A percentile compares a stretch with the other conserved stretches of the same genome.
These are phyloP conservation scores for Tulasnella sp. DNA, from an alignment of 768 basidiomycete species.

Conservation along the genomic window DNA sequence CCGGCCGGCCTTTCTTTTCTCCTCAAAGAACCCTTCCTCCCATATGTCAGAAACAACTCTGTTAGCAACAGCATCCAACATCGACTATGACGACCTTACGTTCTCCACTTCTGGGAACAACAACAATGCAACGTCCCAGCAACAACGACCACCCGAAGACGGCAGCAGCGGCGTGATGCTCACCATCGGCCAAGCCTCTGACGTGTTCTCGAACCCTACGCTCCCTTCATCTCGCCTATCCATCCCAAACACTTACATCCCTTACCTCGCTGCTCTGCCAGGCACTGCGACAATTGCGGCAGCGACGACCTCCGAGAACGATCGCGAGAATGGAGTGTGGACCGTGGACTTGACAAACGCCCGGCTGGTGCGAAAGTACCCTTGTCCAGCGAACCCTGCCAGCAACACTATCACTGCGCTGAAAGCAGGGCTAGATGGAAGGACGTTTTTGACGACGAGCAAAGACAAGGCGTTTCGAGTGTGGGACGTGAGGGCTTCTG, in stretches of 20 bases:
- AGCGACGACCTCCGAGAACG: neutral
- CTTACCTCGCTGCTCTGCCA: conserved; percentile 1
- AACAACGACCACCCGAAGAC: neutral
- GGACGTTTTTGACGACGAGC: conserved; percentile 62
- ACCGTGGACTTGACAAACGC: conserved; percentile 20
- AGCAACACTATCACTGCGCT: neutral
- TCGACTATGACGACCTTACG: conserved; percentile 9
- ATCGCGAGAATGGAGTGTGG: neutral
- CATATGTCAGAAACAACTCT: conserved; percentile 8
- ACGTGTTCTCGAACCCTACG: neutral
- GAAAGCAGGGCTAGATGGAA: conserved; percentile 3
- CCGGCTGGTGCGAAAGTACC: neutral
- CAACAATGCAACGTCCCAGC: neutral
- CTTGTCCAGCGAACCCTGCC: conserved; percentile 8
- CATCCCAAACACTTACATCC: conserved; percentile 16
- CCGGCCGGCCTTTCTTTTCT: neutral
- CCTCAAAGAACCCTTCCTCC: neutral
- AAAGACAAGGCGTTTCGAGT: conserved; percentile 70
- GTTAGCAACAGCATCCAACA: conserved; percentile 9
- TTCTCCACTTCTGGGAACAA: neutral
- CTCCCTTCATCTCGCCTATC: conserved; percentile 1
- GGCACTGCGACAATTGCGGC: conserved; percentile 1
- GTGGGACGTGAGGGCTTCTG: conserved; percentile 68
- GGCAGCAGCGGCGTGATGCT: neutral
- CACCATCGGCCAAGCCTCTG: neutral